These are phyloP conservation scores for Inonotus hispidus DNA, from an alignment of 1,284 basidiomycete genomes.

Conservation along the genomic window DNA sequence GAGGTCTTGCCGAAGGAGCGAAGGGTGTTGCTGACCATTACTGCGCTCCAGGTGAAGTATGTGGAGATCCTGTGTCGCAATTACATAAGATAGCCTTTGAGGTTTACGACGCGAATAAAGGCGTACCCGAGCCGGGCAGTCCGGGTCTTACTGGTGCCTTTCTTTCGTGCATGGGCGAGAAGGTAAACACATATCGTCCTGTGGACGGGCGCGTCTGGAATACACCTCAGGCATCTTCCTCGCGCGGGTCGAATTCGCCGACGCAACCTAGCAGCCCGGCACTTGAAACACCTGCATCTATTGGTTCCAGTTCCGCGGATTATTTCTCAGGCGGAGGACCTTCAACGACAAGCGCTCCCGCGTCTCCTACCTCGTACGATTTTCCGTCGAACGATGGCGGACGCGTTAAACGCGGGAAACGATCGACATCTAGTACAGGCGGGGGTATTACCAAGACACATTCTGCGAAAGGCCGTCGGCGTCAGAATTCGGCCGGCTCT, in stretches of 20 bases:
- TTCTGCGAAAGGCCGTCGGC: constrained; percentile 56
- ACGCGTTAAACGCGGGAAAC: constrained; percentile 71
- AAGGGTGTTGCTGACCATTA: constrained; percentile 80
- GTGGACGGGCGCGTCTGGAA: constrained; percentile 76
- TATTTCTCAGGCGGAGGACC: constrained; percentile 58
- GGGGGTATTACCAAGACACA: constrained; percentile 51
- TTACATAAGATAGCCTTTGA: constrained; percentile 94
- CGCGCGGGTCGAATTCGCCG: constrained; percentile 50
- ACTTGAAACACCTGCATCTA: constrained; percentile 54
- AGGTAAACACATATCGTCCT: constrained; percentile 83
- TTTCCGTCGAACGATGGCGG: constrained; percentile 76
- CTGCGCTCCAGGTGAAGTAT: constrained; percentile 78
- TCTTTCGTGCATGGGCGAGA: constrained; percentile 83
- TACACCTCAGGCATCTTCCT: constrained; percentile 35
- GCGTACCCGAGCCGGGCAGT: constrained; percentile 62
- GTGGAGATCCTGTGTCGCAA: constrained; percentile 92
- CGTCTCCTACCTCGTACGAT: constrained; percentile 64
- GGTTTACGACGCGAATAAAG: constrained; percentile 69
- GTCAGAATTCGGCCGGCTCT: constrained; percentile 71
- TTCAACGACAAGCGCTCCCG: constrained; percentile 38
- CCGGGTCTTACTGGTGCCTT: constrained; percentile 75
- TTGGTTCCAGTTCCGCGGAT: constrained; percentile 39
- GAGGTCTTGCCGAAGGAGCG: constrained; percentile 75
- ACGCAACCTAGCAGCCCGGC: constrained; percentile 61
- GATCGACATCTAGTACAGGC: constrained; percentile 67